phyloP scores from a whole-genome alignment of 78 protist genomes.

The Dictyostelium brefeldianum region DNA sequence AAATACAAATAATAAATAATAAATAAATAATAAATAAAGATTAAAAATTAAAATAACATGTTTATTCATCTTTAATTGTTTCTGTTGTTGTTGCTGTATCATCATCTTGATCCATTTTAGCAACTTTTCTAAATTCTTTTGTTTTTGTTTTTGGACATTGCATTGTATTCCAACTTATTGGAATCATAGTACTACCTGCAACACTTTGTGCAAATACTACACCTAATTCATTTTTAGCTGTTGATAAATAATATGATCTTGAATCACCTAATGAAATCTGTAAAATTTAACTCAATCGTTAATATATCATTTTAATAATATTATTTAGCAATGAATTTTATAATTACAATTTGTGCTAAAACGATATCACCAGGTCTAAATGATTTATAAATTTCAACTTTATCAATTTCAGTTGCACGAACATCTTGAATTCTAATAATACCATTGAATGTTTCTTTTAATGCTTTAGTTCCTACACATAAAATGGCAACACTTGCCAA shows the following conservation, averaged over 20 bases:
- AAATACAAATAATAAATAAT: neutral
- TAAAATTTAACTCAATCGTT: neutral
- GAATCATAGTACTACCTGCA: constrained; percentile 89
- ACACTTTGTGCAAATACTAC: constrained; percentile 91
- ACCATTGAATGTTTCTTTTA: constrained; percentile 82
- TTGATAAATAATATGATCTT: constrained; percentile 88
- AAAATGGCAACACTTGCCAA: constrained; percentile 82
- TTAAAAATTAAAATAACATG: neutral
- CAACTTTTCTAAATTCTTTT: constrained; percentile 90
- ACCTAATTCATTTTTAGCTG: constrained; percentile 93
- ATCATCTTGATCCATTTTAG: constrained; percentile 53
- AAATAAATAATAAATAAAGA: neutral
- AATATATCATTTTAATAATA: too few relatives aligned
- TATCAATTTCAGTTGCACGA: constrained; percentile 90
- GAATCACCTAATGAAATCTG: constrained; percentile 93
- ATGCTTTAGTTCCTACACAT: constrained; percentile 79
- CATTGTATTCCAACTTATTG: constrained; percentile 91
- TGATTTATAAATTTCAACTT: constrained; percentile 89
- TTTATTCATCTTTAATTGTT: constrained; percentile 4
- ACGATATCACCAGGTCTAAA: constrained; percentile 93
- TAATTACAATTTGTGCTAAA: constrained; percentile 84
- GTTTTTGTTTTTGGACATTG: constrained; percentile 88
- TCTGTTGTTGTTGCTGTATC: neutral
- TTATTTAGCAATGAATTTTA: too few relatives aligned
- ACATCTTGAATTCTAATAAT: constrained; percentile 89